A percentile compares a stretch with the other conserved stretches of the same genome.
These are phyloP conservation scores for Monilinia laxa DNA, from an alignment of 2,329 filamentous ascomycete species.

Conservation along the genomic window DNA sequence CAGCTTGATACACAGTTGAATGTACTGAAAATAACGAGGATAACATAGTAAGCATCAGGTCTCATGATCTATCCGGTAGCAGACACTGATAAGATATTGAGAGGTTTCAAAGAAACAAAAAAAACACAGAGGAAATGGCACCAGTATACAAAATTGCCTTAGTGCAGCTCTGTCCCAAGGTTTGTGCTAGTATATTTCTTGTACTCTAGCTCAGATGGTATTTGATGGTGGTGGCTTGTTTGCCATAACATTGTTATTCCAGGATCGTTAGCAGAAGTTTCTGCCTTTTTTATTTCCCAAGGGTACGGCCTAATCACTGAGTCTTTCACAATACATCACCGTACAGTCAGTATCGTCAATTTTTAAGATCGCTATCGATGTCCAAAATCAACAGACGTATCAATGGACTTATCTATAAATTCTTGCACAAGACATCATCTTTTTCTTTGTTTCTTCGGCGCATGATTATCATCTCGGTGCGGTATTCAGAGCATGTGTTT, in stretches of 20 bases:
- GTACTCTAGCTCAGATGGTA: background rate
- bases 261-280: background rate
- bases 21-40: background rate
- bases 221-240: background rate
- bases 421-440: background rate
- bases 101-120: background rate
- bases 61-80: too few species aligned
- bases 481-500: background rate
- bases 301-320: background rate
- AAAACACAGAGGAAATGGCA: constrained; percentile 8
- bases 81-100: background rate
- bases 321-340: background rate
- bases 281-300: background rate
- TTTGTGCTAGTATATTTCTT: background rate
- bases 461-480: background rate
- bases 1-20: background rate
- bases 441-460: too few species aligned
- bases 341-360: background rate
- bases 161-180: constrained; percentile 21
- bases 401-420: background rate
- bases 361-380: background rate
- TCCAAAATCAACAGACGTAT: too few species aligned
- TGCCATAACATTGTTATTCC: background rate
- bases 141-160: constrained; percentile 20
- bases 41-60: background rate